Evolutionary conservation across 768 basidiomycete species (phyloP).

Genomic region (Tylopilus balloui): DNA sequence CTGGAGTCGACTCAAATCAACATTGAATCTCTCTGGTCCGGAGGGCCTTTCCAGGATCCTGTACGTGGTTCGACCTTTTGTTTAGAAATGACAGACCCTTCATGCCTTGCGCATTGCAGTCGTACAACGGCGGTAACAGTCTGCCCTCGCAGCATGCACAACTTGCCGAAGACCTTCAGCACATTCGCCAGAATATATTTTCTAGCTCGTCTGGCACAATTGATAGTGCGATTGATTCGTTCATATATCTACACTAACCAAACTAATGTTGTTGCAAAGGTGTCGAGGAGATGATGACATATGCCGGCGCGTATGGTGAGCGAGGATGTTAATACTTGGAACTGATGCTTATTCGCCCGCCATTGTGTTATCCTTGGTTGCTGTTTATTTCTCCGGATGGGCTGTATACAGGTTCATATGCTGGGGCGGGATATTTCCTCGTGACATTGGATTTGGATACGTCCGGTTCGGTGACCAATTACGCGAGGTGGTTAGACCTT

Average conservation of each 20-base stretch:
- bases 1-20: constrained; percentile 65
- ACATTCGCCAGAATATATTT: constrained; percentile 55
- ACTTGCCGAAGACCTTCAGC: constrained; percentile 47
- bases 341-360: neutral
- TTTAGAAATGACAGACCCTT: neutral
- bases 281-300: constrained; percentile 48
- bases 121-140: constrained; percentile 71
- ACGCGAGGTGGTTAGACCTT: constrained; percentile 65
- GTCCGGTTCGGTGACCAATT: constrained; percentile 37
- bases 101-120: constrained; percentile 21
- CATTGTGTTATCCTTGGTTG: neutral
- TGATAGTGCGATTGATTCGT: constrained; percentile 35
- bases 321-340: neutral
- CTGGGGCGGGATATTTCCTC: constrained; percentile 59
- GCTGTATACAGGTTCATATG: constrained; percentile 54
- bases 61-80: constrained; percentile 32
- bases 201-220: constrained; percentile 55
- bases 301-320: constrained; percentile 59
- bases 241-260: neutral
- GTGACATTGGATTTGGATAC: constrained; percentile 45
- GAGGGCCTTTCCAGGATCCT: constrained; percentile 64
- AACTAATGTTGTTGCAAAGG: constrained; percentile 33
- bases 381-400: constrained; percentile 3
- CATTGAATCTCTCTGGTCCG: constrained; percentile 74
- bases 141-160: constrained; percentile 39